phyloP scores from a whole-genome alignment of 108 stramenopile genomes.

The Schizochytrium sp. region DNA sequence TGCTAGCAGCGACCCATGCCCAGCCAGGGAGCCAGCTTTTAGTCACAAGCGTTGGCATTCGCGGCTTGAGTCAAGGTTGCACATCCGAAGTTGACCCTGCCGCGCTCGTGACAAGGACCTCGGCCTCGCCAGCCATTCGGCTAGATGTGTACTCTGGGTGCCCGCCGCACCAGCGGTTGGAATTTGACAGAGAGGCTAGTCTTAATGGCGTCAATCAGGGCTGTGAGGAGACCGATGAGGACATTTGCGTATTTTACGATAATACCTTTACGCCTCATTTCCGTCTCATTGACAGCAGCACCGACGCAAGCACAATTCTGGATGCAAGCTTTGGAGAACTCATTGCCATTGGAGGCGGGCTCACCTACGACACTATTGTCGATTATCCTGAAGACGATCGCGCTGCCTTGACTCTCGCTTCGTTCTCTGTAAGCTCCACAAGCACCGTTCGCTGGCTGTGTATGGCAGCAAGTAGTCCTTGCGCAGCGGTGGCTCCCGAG shows the following conservation, averaged over 20 bases:
- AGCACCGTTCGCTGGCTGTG: background rate
- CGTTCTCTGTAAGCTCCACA: background rate
- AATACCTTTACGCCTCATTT: background rate
- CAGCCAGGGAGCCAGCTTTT: background rate
- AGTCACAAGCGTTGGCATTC: background rate
- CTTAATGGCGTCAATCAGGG: background rate
- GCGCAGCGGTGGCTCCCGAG: background rate
- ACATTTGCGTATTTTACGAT: background rate
- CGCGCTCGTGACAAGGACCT: background rate
- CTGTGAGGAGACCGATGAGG: background rate
- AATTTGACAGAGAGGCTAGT: background rate
- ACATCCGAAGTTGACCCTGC: background rate
- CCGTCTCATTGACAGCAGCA: background rate
- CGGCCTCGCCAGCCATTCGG: background rate
- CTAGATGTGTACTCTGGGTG: background rate
- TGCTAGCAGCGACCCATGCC: background rate
- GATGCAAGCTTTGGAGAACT: background rate
- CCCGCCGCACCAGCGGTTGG: background rate
- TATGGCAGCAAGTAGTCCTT: background rate
- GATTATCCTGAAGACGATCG: background rate
- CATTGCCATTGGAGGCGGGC: background rate
- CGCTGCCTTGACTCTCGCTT: background rate
- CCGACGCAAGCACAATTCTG: background rate
- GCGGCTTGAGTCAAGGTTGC: background rate
- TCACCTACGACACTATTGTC: background rate